Percentiles rank a stretch among this genome's conserved stretches.
Evolutionary conservation across 1,139 yeast species (phyloP).

Genomic region (Williopsis jadinii): DNA sequence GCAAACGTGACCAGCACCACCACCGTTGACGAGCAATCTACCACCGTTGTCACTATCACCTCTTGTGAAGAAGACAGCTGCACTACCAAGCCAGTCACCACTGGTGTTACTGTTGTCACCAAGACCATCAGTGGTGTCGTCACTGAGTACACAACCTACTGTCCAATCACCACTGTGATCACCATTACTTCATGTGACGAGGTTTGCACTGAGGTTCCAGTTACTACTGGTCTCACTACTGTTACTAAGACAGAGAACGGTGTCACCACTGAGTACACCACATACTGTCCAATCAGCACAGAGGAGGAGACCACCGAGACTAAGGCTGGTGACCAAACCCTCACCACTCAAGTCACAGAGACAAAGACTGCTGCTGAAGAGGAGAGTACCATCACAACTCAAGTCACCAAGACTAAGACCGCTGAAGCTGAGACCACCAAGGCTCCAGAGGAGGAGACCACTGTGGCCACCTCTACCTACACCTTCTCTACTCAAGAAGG

Average conservation of each 20-base stretch:
- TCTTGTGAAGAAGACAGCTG: no score
- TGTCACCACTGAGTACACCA: conserved; percentile 7
- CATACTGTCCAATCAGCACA: conserved; percentile 10
- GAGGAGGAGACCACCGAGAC: no score
- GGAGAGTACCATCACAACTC: neutral
- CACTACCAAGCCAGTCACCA: conserved; percentile 10
- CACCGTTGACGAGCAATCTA: conserved; percentile 3
- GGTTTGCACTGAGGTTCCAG: no score
- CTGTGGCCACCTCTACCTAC: conserved; percentile 11
- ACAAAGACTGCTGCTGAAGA: neutral
- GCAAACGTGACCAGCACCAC: neutral
- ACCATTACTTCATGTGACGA: no score
- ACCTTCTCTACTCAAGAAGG: conserved; percentile 5
- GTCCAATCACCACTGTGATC: conserved; percentile 7
- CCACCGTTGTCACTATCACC: conserved; percentile 14
- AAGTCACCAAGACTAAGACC: conserved; percentile 1
- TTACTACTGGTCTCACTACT: conserved; percentile 8
- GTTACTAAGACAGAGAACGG: conserved; percentile 5
- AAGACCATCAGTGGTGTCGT: conserved; percentile 3
- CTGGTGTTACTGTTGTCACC: conserved; percentile 8
- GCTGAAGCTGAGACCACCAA: neutral
- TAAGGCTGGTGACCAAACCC: no score
- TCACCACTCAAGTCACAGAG: no score
- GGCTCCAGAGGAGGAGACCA: conserved; percentile 5
- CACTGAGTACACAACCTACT: conserved; percentile 11